Evolutionary conservation across 306 rosid species (phyloP).

Genomic region (Vigna nakashimae): DNA sequence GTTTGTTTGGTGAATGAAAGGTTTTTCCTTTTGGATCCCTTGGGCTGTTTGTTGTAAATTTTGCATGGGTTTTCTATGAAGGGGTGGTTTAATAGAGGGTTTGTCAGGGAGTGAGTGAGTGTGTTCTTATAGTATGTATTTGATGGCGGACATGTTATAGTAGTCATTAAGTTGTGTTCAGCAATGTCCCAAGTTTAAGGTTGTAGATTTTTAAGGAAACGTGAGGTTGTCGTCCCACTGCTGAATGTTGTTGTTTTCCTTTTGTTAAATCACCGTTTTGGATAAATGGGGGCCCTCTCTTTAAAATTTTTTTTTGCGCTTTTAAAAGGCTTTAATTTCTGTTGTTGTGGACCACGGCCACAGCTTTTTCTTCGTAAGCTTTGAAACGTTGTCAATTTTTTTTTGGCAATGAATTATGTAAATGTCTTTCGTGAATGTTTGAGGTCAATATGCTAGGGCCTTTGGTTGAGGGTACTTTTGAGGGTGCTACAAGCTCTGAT

Average conservation of each 20-base stretch:
- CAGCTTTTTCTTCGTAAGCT: not conserved
- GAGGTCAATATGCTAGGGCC: constrained; percentile 25
- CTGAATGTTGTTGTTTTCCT: not conserved
- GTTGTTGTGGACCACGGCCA: constrained; percentile 22
- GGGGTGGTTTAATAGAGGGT: not conserved
- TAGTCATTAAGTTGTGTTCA: not conserved
- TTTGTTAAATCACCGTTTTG: not conserved
- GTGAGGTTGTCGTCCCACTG: not conserved
- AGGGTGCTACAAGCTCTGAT: constrained; percentile 24
- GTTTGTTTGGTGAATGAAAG: not conserved
- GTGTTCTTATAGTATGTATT: not conserved
- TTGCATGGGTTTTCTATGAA: not conserved
- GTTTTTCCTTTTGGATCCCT: not conserved
- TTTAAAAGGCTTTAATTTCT: constrained; percentile 33
- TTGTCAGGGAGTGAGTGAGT: not conserved
- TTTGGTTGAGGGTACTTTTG: constrained; percentile 17
- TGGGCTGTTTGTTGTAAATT: not conserved
- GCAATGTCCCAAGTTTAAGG: not conserved
- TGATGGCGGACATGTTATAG: not conserved
- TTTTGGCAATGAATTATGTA: not conserved
- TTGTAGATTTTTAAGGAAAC: constrained; percentile 3
- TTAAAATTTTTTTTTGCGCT: not conserved
- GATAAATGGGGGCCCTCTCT: constrained; percentile 47
- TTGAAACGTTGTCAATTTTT: not conserved
- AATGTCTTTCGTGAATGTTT: constrained; percentile 19